Evolutionary conservation across 2,329 filamentous ascomycete genomes (phyloP), one percentile per base, ranked within the genome.

Genomic region (Arthrobotrys pseudoclavata): DNA sequence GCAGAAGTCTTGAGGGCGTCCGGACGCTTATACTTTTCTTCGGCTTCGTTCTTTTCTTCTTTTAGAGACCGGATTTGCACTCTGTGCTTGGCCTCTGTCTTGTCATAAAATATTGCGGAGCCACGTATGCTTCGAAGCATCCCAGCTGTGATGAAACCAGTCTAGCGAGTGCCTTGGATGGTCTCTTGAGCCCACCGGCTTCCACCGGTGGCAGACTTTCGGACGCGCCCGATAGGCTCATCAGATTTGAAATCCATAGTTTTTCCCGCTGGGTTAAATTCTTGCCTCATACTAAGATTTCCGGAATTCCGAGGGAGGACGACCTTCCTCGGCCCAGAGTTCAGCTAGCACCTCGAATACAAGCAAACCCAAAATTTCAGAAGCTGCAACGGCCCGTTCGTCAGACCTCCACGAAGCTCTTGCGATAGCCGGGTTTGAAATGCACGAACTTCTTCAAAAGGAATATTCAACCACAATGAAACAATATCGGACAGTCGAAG

Each of bases 111-210:
- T 24, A 60, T 64, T 31, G 57, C 68, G 0, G 55, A 53, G 7
- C 68, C 68, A n/a, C 37, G 62, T 34, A 71, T 71, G 22, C 47
- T 57, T 12, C 20, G 13, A 10, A 71, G 57, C 1, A 71, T 22
- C 1, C 60, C 68, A 3, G 68, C 47, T 4, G 42, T 37, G 24
- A 71, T 29, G 1, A 24, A 15, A 1, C 57, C 68, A 1, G 22
- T 34, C 68, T 57, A 71, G 10, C 34, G 37, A 4, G 31, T 47
- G 22, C 68, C 68, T 18, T 40, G 29, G 4, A 55, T 26, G 18
- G 31, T 64, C 34, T 71, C 68, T 22, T 55, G 31, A 13, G 57
- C 37, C 69, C 69, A 72, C 40, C 26, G 40, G 9, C 69, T 72
- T 13, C 69, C n/a, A 1, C 69, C 69, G 1, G 48, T 72, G 1